Evolutionary conservation across 2,329 filamentous ascomycete genomes (phyloP).

Genomic region (Lizonia empirigonia): DNA sequence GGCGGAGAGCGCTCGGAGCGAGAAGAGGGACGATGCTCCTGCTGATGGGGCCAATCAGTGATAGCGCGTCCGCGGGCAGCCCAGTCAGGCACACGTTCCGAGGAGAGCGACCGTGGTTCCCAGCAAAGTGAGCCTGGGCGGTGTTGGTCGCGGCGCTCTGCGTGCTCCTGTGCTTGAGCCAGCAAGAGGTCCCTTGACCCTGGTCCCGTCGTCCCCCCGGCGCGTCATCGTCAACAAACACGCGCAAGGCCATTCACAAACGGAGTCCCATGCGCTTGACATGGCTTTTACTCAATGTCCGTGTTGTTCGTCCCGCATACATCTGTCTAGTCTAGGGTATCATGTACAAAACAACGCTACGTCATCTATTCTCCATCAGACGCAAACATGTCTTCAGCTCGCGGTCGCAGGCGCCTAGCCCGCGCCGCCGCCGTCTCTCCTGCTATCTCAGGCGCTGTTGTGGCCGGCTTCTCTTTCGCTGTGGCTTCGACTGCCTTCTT

Average conservation of each 20-base stretch:
- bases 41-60: constrained; percentile 25
- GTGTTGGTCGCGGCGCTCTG: constrained; percentile 5
- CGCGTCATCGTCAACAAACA: constrained; percentile 20
- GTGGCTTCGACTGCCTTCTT: background rate
- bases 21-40: constrained; percentile 17
- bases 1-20: constrained; percentile 15
- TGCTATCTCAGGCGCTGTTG: constrained; percentile 20
- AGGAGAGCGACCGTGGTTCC: background rate
- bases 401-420: constrained; percentile 42
- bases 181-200: background rate
- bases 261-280: too few relatives aligned
- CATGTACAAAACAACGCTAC: constrained; percentile 11
- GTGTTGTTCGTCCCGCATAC: background rate
- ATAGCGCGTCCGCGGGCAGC: constrained; percentile 9
- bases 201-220: background rate
- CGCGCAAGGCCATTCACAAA: background rate
- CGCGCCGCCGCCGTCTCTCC: constrained; percentile 46
- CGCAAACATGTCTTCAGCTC: constrained; percentile 50
- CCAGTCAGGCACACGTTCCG: constrained; percentile 10
- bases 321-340: constrained; percentile 19
- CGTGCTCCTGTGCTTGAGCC: constrained; percentile 11
- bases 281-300: too few relatives aligned
- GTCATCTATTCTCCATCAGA: constrained; percentile 29
- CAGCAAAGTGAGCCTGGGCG: background rate
- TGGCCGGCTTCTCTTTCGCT: background rate